Conservation (phyloP, 163 green algal genomes). For the Chlamydomonas reinhardtii region DNA sequence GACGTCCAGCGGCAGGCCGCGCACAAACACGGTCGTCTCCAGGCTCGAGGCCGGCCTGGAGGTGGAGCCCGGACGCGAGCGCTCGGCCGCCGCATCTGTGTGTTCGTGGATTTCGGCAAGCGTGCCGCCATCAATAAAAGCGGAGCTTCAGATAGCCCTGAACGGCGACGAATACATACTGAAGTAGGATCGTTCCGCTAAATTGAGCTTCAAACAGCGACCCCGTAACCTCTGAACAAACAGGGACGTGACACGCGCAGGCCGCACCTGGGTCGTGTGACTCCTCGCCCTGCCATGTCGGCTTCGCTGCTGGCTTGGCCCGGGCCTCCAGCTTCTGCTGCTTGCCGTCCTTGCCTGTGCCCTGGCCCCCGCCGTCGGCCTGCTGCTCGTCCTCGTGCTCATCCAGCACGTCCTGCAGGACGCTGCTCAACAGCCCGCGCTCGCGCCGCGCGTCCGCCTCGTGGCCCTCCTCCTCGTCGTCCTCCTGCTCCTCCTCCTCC, state of each 20-base stretch:
- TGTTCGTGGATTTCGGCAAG: background rate
- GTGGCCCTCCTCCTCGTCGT: conserved; percentile 34
- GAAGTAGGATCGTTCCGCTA: too few species aligned
- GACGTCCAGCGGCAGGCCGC: conserved; percentile 82
- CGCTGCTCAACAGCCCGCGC: conserved; percentile 53
- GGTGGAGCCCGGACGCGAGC: background rate
- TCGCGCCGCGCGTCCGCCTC: conserved; percentile 55
- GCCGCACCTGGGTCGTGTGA: conserved; percentile 12
- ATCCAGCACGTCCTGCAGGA: conserved; percentile 58
- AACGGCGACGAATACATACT: too few species aligned
- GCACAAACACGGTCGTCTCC: conserved; percentile 90
- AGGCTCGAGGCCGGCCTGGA: background rate
- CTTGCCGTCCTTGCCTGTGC: background rate
- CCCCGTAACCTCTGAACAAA: too few species aligned
- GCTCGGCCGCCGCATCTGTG: background rate
- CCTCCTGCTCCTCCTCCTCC: conserved; percentile 38
- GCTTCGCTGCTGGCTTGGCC: background rate
- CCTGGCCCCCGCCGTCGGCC: background rate
- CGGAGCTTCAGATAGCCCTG: too few species aligned
- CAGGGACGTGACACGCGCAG: too few species aligned
- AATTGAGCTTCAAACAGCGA: too few species aligned
- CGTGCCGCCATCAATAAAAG: too few species aligned
- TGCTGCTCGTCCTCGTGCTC: conserved; percentile 20
- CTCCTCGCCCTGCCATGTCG: conserved; percentile 26
- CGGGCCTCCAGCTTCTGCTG: background rate